Conservation (phyloP, 805 yeast species). For the Ogataea saltuana region DNA sequence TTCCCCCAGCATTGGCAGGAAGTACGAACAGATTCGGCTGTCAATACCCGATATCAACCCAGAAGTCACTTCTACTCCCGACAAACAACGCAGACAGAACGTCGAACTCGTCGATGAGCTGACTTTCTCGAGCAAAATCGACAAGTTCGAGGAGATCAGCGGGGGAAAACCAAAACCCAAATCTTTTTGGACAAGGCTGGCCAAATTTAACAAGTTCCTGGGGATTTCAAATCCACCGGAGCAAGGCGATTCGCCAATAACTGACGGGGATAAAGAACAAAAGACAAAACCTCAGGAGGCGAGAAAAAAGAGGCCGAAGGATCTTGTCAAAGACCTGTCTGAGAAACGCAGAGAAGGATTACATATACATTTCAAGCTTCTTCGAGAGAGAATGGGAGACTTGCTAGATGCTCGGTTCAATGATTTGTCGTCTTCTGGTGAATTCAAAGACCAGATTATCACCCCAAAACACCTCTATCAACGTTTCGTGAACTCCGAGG, state of each 20-base stretch:
- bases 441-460: conserved; percentile 29
- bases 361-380: conserved; percentile 7
- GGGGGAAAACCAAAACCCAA: conserved; percentile 25
- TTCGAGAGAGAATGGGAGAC: conserved; percentile 30
- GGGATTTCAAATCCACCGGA: neutral
- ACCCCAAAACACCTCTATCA: conserved; percentile 31
- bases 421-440: conserved; percentile 32
- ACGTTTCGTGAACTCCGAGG: conserved; percentile 23
- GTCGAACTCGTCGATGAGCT: conserved; percentile 7
- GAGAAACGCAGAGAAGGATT: conserved; percentile 3
- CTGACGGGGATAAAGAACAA: neutral
- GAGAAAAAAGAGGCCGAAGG: conserved; percentile 7
- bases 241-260: neutral
- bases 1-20: neutral
- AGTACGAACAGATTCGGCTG: conserved; percentile 6
- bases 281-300: neutral
- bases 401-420: conserved; percentile 29
- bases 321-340: conserved; percentile 1
- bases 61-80: conserved; percentile 15
- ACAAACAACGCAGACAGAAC: conserved; percentile 1
- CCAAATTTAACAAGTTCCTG: conserved; percentile 9
- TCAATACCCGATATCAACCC: neutral
- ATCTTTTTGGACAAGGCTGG: conserved; percentile 16
- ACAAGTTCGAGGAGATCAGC: conserved; percentile 33
- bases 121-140: conserved; percentile 30